Base-by-base conservation (phyloP, 164 flowering plant genomes). In the Aristolochia contorta region DNA sequence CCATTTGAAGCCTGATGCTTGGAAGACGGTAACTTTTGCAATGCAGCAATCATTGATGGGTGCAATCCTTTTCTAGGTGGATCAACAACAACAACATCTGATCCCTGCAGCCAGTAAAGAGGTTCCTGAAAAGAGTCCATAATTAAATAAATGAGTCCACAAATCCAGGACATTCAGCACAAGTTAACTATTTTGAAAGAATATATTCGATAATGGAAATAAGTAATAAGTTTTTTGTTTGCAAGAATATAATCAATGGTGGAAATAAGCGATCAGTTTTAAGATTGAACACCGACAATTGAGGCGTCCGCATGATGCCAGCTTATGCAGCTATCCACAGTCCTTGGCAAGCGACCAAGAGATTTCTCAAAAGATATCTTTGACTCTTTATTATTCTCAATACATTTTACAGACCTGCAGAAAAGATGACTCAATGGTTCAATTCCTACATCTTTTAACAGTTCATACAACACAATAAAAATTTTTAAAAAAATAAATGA, bases 1-100 rank as follows among this genome's bases (percentile, higher is more conserved):
- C 64, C 43, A 58, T 56, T 77, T 45, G 55, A 25, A 37, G 69
- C 69, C 67, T 82, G 86, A 49, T 59, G 72, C 66, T 77, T 73
- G 18, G 56, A 21, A 57, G 77, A 69, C 53, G 79, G 47, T 67
- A 84, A 61, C 56, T 68, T 71, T 67, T 55, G 79, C 30, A 93
- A 77, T 21, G 81, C 86, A 67, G 74, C 62, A 47, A 87, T 25
- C 48, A 93, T 72, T 57, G 96, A 77, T 56, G 75, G 71, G 63
- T 89, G 94, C 67, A 93, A 73, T 56, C 99, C 99, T 73, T 88
- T 90, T 66, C 97, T 79, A 41, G 97, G 99, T 66, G 99, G 99
- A 75, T 93, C 99, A 63, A 90, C 91, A 58, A 93, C 81, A 61
- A 85, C 75, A 25, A 93, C 96, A 73, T 93, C 97, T 48, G 95